Base-by-base conservation (phyloP, 2,329 filamentous ascomycete genomes). In the Colletotrichum horii region DNA sequence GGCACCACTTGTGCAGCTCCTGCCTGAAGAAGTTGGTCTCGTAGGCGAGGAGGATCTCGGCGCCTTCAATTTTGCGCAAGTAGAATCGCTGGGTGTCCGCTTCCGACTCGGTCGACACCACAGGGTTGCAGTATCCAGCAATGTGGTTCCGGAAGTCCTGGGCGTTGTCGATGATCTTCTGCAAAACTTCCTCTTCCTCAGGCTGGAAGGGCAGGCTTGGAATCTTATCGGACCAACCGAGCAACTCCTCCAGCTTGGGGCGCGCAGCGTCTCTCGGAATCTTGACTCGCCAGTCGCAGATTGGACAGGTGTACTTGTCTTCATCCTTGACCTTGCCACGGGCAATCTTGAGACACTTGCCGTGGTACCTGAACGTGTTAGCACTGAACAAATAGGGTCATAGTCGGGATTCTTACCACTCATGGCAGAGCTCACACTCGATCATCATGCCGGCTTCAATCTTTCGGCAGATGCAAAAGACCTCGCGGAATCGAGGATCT, bases 361-460 rank as follows among this genome's bases (percentile, higher is more conserved):
- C 96, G 81, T 99, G 97, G 82, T 99, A 99, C 94, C 94, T 96
- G 32, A 55, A 11, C 2, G 2, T 15, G 24, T 74, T 52, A 76
- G 64, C 30, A 15, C 6, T n/a, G 34, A 38, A 32, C 24, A 28
- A 22, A 14, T n/a, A 69, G 79, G 48, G 75, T 73, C 43, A 68
- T 11, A 60, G 70, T 14, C 3, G 64, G 7, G 9, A 28, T 56
- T 66, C 93, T 88, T 84, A 96, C 97, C 97, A 99, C 87, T 99
- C 97, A 81, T 98, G 96, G 84, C 97, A 99, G 52, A 98, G 89
- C 83, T 98, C 97, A 83, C 97, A 99, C 85, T 99, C 97, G 80
- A 99, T 98, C 97, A 99, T 99, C 94, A 98, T 97, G 67, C 97
- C 97, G 48, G 96, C 96, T 84, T 99, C 97, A 8, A 95, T 92